Percentiles rank a stretch among this genome's conserved stretches.
Conservation (phyloP, 345 rosid species). For the Theobroma cacao region DNA sequence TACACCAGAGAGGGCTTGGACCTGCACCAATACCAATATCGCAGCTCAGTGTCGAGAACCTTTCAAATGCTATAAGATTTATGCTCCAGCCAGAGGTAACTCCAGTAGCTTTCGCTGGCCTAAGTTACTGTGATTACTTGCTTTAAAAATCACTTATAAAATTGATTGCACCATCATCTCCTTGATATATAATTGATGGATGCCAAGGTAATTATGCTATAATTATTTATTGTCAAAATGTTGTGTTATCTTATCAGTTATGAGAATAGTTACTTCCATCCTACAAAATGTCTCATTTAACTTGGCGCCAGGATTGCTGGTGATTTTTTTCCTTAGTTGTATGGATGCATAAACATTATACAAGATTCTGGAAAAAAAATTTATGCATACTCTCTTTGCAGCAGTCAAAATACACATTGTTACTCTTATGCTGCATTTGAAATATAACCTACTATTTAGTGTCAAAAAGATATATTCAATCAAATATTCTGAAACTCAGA, state of each 20-base stretch:
- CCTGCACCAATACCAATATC: constrained; percentile 84
- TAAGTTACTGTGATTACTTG: neutral
- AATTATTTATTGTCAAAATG: neutral
- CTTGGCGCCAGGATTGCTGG: neutral
- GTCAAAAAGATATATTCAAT: neutral
- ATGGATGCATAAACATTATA: neutral
- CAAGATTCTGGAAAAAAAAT: too few species aligned
- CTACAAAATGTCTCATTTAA: neutral
- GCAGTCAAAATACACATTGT: neutral
- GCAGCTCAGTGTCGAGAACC: constrained; percentile 73
- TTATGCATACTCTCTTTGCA: neutral
- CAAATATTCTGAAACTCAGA: neutral
- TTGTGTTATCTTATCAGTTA: neutral
- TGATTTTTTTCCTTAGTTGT: neutral
- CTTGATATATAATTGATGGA: neutral
- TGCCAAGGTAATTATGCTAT: neutral
- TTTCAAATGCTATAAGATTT: constrained; percentile 69
- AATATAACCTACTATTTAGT: neutral
- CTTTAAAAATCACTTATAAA: neutral
- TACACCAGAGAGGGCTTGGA: constrained; percentile 69
- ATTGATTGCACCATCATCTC: neutral
- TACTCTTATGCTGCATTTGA: neutral
- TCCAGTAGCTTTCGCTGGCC: constrained; percentile 3
- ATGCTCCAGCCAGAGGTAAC: constrained; percentile 95
- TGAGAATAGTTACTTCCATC: neutral